phyloP scores from a whole-genome alignment of 495 filamentous ascomycete species.

The Aspergillus cavernicola region DNA sequence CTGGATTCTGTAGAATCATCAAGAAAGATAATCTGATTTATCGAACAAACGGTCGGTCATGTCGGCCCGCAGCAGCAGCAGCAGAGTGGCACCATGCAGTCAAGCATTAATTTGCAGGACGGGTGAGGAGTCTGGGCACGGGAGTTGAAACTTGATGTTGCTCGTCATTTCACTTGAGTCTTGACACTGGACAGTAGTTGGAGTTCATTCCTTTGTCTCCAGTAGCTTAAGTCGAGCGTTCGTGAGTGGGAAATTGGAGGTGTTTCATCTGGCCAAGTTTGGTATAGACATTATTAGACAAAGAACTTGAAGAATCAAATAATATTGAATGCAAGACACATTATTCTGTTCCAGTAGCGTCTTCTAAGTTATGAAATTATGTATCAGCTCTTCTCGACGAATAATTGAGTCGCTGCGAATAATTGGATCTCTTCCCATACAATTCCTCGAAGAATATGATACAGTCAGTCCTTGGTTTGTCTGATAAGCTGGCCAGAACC shows the following conservation, averaged over 20 bases:
- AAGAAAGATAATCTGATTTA: not conserved
- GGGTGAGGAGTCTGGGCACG: constrained; percentile 6
- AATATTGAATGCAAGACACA: no score
- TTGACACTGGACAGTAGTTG: not conserved
- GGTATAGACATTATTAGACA: not conserved
- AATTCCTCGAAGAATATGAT: no score
- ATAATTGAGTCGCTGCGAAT: no score
- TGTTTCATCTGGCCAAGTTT: not conserved
- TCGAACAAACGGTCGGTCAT: not conserved
- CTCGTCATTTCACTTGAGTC: constrained; percentile 11
- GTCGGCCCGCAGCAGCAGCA: not conserved
- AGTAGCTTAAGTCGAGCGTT: not conserved
- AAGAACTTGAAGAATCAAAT: not conserved
- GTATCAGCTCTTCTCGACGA: no score
- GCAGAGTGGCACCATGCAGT: constrained; percentile 4
- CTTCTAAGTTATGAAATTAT: no score
- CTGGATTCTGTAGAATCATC: no score
- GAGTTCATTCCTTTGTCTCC: not conserved
- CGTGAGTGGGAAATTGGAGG: not conserved
- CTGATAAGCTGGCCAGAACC: not conserved
- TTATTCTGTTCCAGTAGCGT: no score
- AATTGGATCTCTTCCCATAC: no score
- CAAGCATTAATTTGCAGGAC: constrained; percentile 10
- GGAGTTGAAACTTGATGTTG: constrained; percentile 4
- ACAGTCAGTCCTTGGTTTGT: not conserved